Conservation (phyloP, 2,329 filamentous ascomycete species). For the Monilinia polystroma region DNA sequence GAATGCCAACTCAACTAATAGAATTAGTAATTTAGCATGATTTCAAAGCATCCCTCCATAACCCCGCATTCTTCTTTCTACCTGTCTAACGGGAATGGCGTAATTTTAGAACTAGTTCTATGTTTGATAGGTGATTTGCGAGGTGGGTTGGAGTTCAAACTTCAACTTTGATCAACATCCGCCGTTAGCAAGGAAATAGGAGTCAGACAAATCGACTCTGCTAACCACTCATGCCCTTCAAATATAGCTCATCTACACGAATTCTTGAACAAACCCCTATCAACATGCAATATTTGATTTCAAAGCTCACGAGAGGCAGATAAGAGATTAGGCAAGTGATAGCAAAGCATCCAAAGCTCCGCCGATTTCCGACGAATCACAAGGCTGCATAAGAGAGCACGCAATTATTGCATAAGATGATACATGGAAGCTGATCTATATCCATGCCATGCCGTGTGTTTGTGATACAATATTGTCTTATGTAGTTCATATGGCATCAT, state of each 20-base stretch:
- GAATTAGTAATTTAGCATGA: slow-evolving; percentile 20
- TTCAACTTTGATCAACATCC: background rate
- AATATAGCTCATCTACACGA: background rate
- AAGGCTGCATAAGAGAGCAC: slow-evolving; percentile 8
- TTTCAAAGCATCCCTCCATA: slow-evolving; percentile 15
- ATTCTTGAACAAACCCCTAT: background rate
- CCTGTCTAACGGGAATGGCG: slow-evolving; percentile 3
- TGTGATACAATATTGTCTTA: slow-evolving; percentile 8
- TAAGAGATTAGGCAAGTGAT: background rate
- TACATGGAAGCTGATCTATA: background rate
- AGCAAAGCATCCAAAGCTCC: background rate
- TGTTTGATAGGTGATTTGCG: background rate
- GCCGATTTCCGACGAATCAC: slow-evolving; percentile 16
- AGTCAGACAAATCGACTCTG: background rate
- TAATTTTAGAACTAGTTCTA: background rate
- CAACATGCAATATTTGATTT: slow-evolving; percentile 1
- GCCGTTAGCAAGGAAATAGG: background rate
- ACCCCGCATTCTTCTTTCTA: slow-evolving; percentile 12
- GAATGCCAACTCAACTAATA: background rate
- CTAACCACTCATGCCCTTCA: background rate
- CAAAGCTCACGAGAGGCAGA: background rate
- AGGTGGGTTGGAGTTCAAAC: too few relatives aligned
- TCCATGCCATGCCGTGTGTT: background rate
- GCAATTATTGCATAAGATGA: slow-evolving; percentile 22
- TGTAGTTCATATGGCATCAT: slow-evolving; percentile 18